Evolutionary conservation across 176 grass and related monocot genomes (phyloP), one percentile per base, ranked within the genome.

Genomic region (Rhynchospora pubera): DNA sequence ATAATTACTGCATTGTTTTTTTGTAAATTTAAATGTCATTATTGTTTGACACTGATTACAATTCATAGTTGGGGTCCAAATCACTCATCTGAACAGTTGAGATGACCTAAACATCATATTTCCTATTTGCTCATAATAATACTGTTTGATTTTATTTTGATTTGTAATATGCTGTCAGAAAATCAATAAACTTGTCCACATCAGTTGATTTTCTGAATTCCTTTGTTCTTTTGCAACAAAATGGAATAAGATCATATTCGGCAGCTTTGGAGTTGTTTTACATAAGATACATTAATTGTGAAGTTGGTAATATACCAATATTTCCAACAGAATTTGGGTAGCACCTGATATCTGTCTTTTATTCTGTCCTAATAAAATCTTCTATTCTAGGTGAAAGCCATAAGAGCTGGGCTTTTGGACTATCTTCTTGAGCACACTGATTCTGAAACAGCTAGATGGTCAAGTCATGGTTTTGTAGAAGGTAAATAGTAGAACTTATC

Each of bases 401-500:
- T 82, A 53, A 64, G 61, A 5, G 56, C 60, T 82, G 79, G 79
- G 34, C 52, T 82, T 56, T 64, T 82, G 18, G 60, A 82, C 2
- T 22, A 82, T 65, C 18, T 82, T 68, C 56, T 82, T 14, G 57
- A 81, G 57, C 26, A 60, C 57, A 65, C 78, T 82, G 59, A 68
- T 26, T 46, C 43, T 82, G 16, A 82, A 42, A 43, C 8, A 34
- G 43, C 79, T 82, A 60, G 14, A 42, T 45, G 61, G 34, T 39
- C 34, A 39, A 3, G 2, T 39, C 34, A 39, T 39, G 22, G 13
- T 57, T 62, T 63, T 48, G 10, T 64, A 64, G 46, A 68, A 67
- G 56, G 79, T 82, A 81, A 39, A 18, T 44, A 62, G 50, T 59
- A 52, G 9, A 46, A 60, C 10, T n/a, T 51, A 43, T 82, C 32